phyloP scores from a whole-genome alignment of 202 grass and related monocot genomes.

The Setaria viridis region DNA sequence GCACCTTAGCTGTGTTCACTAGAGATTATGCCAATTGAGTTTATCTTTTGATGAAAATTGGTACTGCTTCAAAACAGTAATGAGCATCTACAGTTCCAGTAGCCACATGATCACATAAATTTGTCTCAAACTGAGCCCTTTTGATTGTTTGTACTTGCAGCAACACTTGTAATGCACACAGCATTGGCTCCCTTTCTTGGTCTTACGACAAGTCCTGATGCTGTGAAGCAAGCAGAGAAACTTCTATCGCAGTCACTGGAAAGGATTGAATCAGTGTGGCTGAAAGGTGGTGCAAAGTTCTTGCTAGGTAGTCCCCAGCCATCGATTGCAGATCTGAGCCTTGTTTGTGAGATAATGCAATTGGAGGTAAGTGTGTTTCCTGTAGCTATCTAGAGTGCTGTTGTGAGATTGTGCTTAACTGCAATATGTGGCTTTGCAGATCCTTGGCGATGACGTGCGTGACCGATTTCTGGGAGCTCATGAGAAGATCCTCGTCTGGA shows the following conservation, averaged over 20 bases:
- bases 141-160: constrained; percentile 50
- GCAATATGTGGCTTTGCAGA: constrained; percentile 44
- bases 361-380: constrained; percentile 63
- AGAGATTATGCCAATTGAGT: not conserved
- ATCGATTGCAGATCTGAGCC: constrained; percentile 86
- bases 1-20: not conserved
- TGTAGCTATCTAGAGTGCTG: not conserved
- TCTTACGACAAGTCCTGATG: constrained; percentile 56
- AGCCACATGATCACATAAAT: not conserved
- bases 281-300: constrained; percentile 79
- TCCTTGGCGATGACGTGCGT: constrained; percentile 58
- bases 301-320: constrained; percentile 70
- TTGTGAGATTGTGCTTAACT: not conserved
- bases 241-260: constrained; percentile 59
- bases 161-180: constrained; percentile 57
- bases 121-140: constrained; percentile 5
- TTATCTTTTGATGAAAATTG: not conserved
- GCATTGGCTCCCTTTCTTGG: constrained; percentile 69
- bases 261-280: constrained; percentile 71
- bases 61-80: not conserved
- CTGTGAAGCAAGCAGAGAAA: constrained; percentile 68
- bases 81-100: not conserved
- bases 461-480: constrained; percentile 63
- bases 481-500: constrained; percentile 70
- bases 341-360: constrained; percentile 95